Conservation (phyloP, 2,329 filamentous ascomycete genomes). For the Cercospora brassicicola region DNA sequence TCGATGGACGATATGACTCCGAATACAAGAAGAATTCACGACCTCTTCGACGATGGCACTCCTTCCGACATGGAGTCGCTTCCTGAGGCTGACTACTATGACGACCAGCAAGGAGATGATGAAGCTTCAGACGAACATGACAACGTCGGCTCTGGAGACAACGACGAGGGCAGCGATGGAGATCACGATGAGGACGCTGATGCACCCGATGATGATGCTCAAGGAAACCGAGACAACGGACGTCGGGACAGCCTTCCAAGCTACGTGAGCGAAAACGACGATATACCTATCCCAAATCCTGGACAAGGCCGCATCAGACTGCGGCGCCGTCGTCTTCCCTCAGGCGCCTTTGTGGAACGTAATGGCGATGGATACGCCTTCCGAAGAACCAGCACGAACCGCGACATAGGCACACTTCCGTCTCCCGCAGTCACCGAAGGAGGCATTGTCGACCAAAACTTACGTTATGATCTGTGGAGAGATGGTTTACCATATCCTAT, state of each 20-base stretch:
- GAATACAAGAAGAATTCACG: background rate
- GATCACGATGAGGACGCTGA: background rate
- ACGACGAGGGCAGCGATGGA: background rate
- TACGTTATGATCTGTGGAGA: background rate
- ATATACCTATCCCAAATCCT: background rate
- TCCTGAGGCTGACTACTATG: background rate
- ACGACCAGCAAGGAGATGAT: background rate
- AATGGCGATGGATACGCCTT: background rate
- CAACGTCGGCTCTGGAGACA: background rate
- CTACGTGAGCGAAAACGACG: background rate
- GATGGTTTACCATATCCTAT: background rate
- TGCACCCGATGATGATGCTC: background rate
- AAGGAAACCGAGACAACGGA: background rate
- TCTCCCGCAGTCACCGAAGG: background rate
- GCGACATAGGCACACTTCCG: background rate
- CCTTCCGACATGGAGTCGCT: background rate
- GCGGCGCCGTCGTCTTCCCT: background rate
- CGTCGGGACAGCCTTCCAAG: background rate
- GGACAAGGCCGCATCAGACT: background rate
- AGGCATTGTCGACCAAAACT: background rate
- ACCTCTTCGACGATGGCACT: background rate
- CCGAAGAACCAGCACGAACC: background rate
- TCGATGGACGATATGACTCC: background rate
- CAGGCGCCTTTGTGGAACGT: background rate
- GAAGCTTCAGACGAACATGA: background rate